Evolutionary conservation across 768 basidiomycete genomes (phyloP), one percentile per base, ranked within the genome.

Genomic region (Xerocomellus amylosporus): DNA sequence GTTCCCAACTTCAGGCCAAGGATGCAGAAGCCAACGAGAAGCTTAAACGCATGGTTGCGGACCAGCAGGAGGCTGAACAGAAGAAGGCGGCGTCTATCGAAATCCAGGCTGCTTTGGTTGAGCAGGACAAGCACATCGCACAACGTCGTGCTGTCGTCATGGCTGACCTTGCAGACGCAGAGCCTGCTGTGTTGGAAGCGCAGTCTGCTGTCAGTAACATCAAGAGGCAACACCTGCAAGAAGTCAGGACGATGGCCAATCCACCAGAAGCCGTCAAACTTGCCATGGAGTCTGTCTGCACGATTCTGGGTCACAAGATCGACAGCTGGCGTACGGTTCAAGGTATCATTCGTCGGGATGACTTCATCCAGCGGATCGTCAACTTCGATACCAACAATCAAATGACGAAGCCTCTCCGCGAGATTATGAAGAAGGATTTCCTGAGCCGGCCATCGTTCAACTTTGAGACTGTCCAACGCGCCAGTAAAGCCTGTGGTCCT

Each of bases 231-330:
- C 95, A 98, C 64, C 75, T 99, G 39, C 90, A 95, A 66, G 97
- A 99, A 83, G 97, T 98, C 39, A 84, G 97, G 63, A 83, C 92
- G 10, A 98, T 99, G 95, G 91, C 93, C 41, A 98, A 98, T 66
- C 97, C 97, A 43, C 97, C 97, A 0, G 97, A 98, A 69, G 89
- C 92, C 5, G 95, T 98, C 61, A 98, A 98, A 71, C 73, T 96
- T 42, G 93, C 97, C 15, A 98, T 98, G 94, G 97, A 98, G 67
- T 97, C 95, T 2, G 96, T 97, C 38, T 98, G 97, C 71, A 94
- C 91, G 14, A 79, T 97, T 43, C 85, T 99, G 20, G 97, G 97
- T 8, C 92, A 98, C 75, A 93, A 93, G 72, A 90, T 98, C 64
- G 97, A 99, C 65, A 86, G 86, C 67, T 99, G 97, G 97, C 86